A percentile compares a stretch with the other conserved stretches of the same genome.
phyloP scores from a whole-genome alignment of 441 rosid genomes.

The Aleurites moluccanus region DNA sequence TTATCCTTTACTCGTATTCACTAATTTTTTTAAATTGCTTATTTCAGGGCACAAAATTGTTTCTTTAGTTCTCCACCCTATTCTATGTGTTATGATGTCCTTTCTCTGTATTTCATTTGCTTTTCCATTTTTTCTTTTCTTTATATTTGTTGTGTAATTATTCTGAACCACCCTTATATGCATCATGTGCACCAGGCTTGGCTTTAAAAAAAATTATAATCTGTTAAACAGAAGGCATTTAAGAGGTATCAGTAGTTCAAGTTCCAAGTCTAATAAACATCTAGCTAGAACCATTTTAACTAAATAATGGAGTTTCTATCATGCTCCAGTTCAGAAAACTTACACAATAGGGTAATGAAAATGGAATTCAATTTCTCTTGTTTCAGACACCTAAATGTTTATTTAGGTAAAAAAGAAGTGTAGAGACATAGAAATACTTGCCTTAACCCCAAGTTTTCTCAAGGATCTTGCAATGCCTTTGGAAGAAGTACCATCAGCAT shows the following conservation, averaged over 20 bases:
- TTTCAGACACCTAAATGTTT: constrained; percentile 8
- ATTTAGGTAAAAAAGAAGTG: constrained; percentile 4
- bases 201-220: neutral
- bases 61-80: neutral
- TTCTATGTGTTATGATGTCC: neutral
- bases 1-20: neutral
- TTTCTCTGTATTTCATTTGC: neutral
- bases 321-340: neutral
- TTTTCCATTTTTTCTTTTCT: neutral
- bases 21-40: neutral
- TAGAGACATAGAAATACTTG: constrained; percentile 33
- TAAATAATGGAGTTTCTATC: neutral
- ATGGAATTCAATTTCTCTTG: neutral
- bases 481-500: constrained; percentile 80
- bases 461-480: constrained; percentile 93
- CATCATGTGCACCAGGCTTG: neutral
- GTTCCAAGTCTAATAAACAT: neutral
- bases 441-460: constrained; percentile 86
- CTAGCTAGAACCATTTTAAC: constrained; percentile 1
- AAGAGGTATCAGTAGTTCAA: neutral
- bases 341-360: neutral
- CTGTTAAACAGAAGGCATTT: neutral
- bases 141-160: neutral
- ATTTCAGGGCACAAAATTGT: neutral
- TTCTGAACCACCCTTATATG: neutral